A percentile compares a stretch with the other conserved stretches of the same genome.
Conservation (phyloP, 805 yeast species). For the Candida boleticola region DNA sequence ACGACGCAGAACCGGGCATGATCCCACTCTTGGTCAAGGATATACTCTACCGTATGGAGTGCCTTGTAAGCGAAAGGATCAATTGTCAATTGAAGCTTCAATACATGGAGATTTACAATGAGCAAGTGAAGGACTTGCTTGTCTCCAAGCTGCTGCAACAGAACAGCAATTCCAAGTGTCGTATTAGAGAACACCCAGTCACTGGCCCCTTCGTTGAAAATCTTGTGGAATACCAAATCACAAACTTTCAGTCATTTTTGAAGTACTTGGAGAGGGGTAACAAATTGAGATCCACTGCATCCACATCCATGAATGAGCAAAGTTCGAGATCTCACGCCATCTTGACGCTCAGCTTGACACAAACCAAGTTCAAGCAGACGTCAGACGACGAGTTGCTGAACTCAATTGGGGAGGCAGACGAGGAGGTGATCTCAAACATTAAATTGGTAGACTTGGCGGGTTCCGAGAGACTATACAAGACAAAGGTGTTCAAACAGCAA, state of each 20-base stretch:
- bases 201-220: slow-evolving; percentile 75
- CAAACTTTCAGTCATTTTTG: slow-evolving; percentile 48
- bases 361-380: slow-evolving; percentile 43
- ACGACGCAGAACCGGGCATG: slow-evolving; percentile 31
- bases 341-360: slow-evolving; percentile 59
- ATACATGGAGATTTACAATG: slow-evolving; percentile 76
- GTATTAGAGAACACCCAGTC: slow-evolving; percentile 63
- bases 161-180: slow-evolving; percentile 26
- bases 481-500: slow-evolving; percentile 55
- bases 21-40: slow-evolving; percentile 48
- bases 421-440: slow-evolving; percentile 56
- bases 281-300: slow-evolving; percentile 59
- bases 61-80: slow-evolving; percentile 34
- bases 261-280: slow-evolving; percentile 51
- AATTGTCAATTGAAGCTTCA: slow-evolving; percentile 48
- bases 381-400: slow-evolving; percentile 23
- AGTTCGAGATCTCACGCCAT: slow-evolving; percentile 85
- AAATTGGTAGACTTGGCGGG: slow-evolving; percentile 72
- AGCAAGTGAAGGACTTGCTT: slow-evolving; percentile 67
- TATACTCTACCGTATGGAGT: slow-evolving; percentile 44
- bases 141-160: slow-evolving; percentile 6
- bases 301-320: slow-evolving; percentile 68
- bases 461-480: slow-evolving; percentile 65
- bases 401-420: slow-evolving; percentile 37
- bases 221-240: slow-evolving; percentile 50